Conservation (phyloP, 2,329 filamentous ascomycete genomes). For the Colletotrichum caudatum region DNA sequence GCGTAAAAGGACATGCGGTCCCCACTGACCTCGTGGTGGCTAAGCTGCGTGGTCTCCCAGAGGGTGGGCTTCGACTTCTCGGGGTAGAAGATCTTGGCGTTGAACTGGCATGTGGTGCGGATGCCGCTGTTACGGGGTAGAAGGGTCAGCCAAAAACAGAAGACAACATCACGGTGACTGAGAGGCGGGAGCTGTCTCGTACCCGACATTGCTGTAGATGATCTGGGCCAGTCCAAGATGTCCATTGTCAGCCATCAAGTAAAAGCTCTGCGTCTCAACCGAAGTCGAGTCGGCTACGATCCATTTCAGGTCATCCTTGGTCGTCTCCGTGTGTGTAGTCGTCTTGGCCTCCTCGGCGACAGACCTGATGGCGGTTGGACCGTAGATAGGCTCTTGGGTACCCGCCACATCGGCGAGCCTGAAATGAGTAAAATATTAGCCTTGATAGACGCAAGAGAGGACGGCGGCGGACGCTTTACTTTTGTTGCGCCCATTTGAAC, state of each 20-base stretch:
- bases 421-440: slow-evolving; percentile 42
- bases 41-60: slow-evolving; percentile 86
- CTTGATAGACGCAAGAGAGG: slow-evolving; percentile 44
- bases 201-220: slow-evolving; percentile 98
- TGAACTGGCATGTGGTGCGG: slow-evolving; percentile 92
- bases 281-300: slow-evolving; percentile 81
- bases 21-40: slow-evolving; percentile 85
- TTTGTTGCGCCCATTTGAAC: slow-evolving; percentile 96
- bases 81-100: slow-evolving; percentile 88
- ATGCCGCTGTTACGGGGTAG: slow-evolving; percentile 73
- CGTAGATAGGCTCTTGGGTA: slow-evolving; percentile 96
- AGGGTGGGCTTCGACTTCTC: slow-evolving; percentile 78
- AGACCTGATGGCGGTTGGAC: slow-evolving; percentile 85
- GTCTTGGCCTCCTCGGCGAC: slow-evolving; percentile 84
- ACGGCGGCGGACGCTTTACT: slow-evolving; percentile 64
- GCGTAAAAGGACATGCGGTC: slow-evolving; percentile 87
- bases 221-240: slow-evolving; percentile 85
- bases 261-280: slow-evolving; percentile 96
- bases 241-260: slow-evolving; percentile 84
- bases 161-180: slow-evolving; percentile 8
- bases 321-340: slow-evolving; percentile 83
- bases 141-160: slow-evolving; percentile 42
- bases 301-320: slow-evolving; percentile 86
- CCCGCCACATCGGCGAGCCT: slow-evolving; percentile 86
- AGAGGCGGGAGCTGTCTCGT: slow-evolving; percentile 53